Evolutionary conservation across 345 rosid species (phyloP), one percentile per base, ranked within the genome.

Genomic region (Dovyalis caffra): DNA sequence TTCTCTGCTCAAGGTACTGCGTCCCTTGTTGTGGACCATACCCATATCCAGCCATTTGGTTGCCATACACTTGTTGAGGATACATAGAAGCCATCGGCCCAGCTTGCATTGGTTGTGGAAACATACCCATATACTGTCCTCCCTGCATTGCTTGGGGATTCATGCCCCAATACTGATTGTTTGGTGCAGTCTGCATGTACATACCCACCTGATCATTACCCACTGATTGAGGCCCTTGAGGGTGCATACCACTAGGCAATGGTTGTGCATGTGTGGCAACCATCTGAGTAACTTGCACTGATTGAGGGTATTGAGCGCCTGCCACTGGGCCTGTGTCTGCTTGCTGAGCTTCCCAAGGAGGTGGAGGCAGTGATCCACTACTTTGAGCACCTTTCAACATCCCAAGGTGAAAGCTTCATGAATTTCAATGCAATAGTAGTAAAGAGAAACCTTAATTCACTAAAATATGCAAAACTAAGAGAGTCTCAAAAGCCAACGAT

Each of bases 261-360:
- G 87, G 92, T 65, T 83, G 89, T 33, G 76, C 26, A 60, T 84
- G 90, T 23, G 90, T 73, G 29, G 72, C 79, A 75, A 85, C 49
- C 32, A 78, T 85, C 78, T 87, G 97, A 58, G 89, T 66, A 2
- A 78, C 78, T 80, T 90, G 93, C 89, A 85, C 79, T 77, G 83
- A 82, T 69, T 80, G 92, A 67, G 94, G 84, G 79, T 88, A 89
- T 43, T 86, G 97, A 73, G 86, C 20, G 71, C 84, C 91, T 26
- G 85, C 78, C 61, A 78, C 82, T 20, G 87, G 87, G 78, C 87
- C 86, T 63, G 76, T 73, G 73, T 92, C 95, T 58, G 85, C 88
- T 68, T 87, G 81, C 80, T 87, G 95, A 82, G 93, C 91, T 83
- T 95, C 99, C 99, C 99, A 95, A 1, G 99, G 99, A 26, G 99